These are phyloP conservation scores for Corrigiola litoralis DNA, from an alignment of 179 eudicot genomes.

Conservation along the genomic window DNA sequence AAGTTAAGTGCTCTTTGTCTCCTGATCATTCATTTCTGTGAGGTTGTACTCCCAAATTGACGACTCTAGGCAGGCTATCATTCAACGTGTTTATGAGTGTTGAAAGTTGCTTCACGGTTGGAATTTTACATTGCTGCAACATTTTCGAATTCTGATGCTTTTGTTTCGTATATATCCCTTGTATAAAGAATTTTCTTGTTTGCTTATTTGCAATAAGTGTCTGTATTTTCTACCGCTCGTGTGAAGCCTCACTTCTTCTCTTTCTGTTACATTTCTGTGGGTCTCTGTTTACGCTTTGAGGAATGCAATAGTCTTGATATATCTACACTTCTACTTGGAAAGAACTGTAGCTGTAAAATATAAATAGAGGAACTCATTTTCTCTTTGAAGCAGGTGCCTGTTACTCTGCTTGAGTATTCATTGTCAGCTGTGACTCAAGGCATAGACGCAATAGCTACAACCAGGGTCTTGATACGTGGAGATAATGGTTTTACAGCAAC, in stretches of 20 bases:
- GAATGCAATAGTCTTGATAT: background rate
- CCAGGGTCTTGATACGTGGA: conserved; percentile 67
- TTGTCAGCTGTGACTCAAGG: conserved; percentile 81
- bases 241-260: too few species aligned
- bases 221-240: background rate
- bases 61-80: too few species aligned
- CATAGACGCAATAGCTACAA: conserved; percentile 88
- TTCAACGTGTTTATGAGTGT: too few species aligned
- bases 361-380: background rate
- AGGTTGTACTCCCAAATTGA: too few species aligned
- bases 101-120: too few species aligned
- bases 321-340: background rate
- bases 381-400: conserved; percentile 51
- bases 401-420: conserved; percentile 78
- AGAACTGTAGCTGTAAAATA: background rate
- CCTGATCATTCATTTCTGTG: too few species aligned
- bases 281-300: too few species aligned
- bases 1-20: too few species aligned
- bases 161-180: background rate
- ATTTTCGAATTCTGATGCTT: too few species aligned
- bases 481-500: conserved; percentile 49
- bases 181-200: too few species aligned
- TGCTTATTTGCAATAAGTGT: background rate
- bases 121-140: too few species aligned
- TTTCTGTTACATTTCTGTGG: too few species aligned